Conservation (phyloP, 2,329 filamentous ascomycete genomes). For the Pseudogymnoascus sp. region DNA sequence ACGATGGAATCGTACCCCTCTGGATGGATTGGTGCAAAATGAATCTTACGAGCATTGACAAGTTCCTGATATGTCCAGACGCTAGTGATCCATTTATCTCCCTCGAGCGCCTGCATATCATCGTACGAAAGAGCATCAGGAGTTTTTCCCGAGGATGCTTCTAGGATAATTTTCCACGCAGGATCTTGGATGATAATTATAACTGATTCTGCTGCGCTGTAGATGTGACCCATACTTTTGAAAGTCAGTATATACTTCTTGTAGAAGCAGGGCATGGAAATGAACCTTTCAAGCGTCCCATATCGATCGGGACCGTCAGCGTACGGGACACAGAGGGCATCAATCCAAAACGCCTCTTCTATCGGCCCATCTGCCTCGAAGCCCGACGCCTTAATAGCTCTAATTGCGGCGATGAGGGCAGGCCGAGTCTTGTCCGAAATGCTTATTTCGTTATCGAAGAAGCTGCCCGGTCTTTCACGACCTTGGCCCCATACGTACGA, state of each 20-base stretch:
- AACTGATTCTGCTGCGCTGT: neutral
- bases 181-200: slow-evolving; percentile 10
- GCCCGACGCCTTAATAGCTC: slow-evolving; percentile 10
- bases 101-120: neutral
- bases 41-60: neutral
- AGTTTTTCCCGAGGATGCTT: neutral
- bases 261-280: neutral
- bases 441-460: slow-evolving; percentile 16
- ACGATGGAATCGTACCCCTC: neutral
- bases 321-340: slow-evolving; percentile 19
- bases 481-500: slow-evolving; percentile 19
- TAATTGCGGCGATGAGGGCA: slow-evolving; percentile 16
- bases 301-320: slow-evolving; percentile 11
- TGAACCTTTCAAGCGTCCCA: slow-evolving; percentile 17
- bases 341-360: slow-evolving; percentile 18
- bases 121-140: neutral
- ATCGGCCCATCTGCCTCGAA: neutral
- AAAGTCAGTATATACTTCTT: neutral
- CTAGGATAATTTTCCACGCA: slow-evolving; percentile 6
- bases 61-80: slow-evolving; percentile 20
- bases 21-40: neutral
- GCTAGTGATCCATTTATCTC: slow-evolving; percentile 15
- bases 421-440: slow-evolving; percentile 18
- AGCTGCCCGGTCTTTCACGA: slow-evolving; percentile 14
- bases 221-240: slow-evolving; percentile 6